Conservation (phyloP, 2,329 filamentous ascomycete species). For the Aureobasidium sp. region DNA sequence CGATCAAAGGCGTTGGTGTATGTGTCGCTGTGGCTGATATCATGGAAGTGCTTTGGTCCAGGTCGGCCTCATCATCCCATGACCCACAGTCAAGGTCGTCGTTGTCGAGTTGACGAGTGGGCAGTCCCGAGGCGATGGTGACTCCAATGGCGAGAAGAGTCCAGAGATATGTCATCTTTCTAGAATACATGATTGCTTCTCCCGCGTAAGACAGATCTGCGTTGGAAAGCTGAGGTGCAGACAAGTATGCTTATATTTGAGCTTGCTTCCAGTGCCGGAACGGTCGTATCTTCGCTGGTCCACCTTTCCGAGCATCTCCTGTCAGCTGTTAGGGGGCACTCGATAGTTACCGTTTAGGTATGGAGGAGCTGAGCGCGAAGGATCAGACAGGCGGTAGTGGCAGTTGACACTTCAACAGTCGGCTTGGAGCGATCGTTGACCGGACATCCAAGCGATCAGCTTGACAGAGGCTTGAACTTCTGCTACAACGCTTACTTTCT, state of each 20-base stretch:
- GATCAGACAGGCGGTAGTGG: neutral
- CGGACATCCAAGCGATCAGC: no score
- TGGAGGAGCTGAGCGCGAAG: neutral
- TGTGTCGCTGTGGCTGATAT: neutral
- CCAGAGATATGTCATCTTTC: neutral
- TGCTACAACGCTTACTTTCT: neutral
- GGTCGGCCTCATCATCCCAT: neutral
- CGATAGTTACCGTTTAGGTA: neutral
- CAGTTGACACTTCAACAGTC: slow-evolving; percentile 9
- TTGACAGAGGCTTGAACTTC: neutral
- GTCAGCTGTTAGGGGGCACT: neutral
- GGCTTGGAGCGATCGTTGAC: neutral
- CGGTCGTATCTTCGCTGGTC: neutral
- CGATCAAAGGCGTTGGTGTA: neutral
- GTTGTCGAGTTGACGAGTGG: neutral
- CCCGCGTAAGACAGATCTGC: neutral
- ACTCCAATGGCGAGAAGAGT: neutral
- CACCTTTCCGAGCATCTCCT: slow-evolving; percentile 1
- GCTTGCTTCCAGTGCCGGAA: neutral
- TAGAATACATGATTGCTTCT: slow-evolving; percentile 3
- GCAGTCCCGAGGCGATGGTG: neutral
- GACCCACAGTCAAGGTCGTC: neutral
- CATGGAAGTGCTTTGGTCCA: neutral
- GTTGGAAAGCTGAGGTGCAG: neutral
- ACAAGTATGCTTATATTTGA: slow-evolving; percentile 11